Evolutionary conservation across 352 stramenopile species (phyloP).

Genomic region (Globisporangium echinulatum): DNA sequence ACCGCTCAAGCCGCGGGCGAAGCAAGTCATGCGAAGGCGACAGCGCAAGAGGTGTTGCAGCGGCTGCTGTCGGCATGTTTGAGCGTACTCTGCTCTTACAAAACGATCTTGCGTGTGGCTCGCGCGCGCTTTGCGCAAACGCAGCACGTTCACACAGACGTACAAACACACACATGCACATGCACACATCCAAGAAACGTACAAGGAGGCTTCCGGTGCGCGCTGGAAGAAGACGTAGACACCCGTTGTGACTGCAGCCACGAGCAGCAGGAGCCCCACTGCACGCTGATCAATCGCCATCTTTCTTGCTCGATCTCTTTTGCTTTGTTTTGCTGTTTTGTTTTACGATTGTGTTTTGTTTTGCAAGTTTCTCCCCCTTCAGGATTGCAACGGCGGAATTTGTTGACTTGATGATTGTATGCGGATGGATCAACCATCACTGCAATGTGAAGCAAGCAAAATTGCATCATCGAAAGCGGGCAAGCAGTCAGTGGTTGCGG

Average conservation of each 20-base stretch:
- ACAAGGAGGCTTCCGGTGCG: conserved; percentile 63
- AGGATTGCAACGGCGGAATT: conserved; percentile 8
- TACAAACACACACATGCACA: not conserved
- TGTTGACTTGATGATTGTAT: not conserved
- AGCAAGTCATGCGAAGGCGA: not conserved
- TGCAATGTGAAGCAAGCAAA: too few species aligned
- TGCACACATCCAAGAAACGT: conserved; percentile 13
- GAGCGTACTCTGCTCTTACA: too few species aligned
- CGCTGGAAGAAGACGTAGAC: conserved; percentile 70
- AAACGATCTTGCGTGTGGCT: too few species aligned
- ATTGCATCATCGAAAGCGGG: too few species aligned
- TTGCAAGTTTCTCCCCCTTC: not conserved
- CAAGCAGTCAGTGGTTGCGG: too few species aligned
- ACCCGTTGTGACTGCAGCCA: conserved; percentile 23
- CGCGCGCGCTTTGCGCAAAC: too few species aligned
- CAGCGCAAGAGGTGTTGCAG: too few species aligned
- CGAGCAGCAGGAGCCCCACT: conserved; percentile 37
- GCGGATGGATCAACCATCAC: not conserved
- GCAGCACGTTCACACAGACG: not conserved
- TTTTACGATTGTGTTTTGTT: not conserved
- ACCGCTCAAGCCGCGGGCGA: too few species aligned
- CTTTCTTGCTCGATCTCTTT: not conserved
- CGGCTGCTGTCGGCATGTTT: too few species aligned
- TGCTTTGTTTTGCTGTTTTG: not conserved
- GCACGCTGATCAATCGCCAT: conserved; percentile 21